Evolutionary conservation across 305 asterid genomes (phyloP).

Genomic region (Fraxinus greggii): DNA sequence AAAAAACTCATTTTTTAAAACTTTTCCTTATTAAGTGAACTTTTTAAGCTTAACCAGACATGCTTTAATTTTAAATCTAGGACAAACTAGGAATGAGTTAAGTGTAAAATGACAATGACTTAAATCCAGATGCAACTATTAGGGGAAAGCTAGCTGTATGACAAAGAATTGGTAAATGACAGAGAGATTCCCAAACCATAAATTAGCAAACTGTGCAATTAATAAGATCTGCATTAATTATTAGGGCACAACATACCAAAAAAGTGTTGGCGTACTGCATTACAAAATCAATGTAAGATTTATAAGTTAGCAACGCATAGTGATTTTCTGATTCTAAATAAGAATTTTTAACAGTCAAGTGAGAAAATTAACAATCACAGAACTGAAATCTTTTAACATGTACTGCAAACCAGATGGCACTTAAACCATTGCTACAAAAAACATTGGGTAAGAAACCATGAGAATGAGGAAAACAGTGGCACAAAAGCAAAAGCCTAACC

Average conservation of each 20-base stretch:
- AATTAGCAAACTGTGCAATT: neutral
- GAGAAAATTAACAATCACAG: neutral
- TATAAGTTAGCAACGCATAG: neutral
- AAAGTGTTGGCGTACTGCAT: neutral
- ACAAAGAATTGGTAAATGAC: neutral
- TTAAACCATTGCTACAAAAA: neutral
- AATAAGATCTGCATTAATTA: neutral
- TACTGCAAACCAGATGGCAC: conserved; percentile 3
- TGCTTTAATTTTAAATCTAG: neutral
- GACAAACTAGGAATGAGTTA: neutral
- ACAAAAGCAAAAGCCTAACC: neutral
- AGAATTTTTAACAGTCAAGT: neutral
- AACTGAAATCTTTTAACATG: neutral
- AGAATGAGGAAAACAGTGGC: neutral
- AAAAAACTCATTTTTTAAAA: neutral
- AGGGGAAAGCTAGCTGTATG: neutral
- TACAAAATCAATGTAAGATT: neutral
- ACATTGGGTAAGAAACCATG: neutral
- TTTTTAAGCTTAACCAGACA: neutral
- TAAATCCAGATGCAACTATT: neutral
- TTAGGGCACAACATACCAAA: neutral
- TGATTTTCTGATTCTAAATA: neutral
- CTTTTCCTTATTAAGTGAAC: neutral
- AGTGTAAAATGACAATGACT: neutral
- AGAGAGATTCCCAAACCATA: neutral